phyloP scores from a whole-genome alignment of 176 grass and related monocot species.

The Eremochloa ophiuroides region DNA sequence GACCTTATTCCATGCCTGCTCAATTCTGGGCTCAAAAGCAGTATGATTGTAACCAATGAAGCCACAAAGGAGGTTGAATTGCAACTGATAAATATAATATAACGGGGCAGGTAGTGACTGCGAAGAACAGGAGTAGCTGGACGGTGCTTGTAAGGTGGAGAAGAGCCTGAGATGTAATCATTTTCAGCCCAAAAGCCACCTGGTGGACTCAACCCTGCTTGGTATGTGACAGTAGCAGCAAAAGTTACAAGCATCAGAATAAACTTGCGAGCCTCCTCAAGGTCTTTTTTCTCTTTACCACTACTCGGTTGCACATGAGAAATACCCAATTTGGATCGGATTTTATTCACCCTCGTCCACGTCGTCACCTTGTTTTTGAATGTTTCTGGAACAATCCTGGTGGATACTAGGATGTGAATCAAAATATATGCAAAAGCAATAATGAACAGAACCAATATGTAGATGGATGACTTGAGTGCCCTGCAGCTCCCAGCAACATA shows the following conservation, averaged over 20 bases:
- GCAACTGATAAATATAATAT: conserved; percentile 27
- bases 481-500: conserved; percentile 49
- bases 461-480: conserved; percentile 26
- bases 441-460: conserved; percentile 29
- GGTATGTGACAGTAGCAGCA: conserved; percentile 47
- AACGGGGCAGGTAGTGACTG: neutral
- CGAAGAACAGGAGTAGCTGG: conserved; percentile 46
- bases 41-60: conserved; percentile 46
- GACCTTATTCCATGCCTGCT: conserved; percentile 39
- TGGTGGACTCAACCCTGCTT: conserved; percentile 46
- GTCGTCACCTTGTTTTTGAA: neutral
- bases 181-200: conserved; percentile 58
- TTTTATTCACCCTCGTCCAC: rapidly evolving
- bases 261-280: conserved; percentile 39
- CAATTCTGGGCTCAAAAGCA: conserved; percentile 33
- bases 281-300: neutral
- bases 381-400: neutral
- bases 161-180: neutral
- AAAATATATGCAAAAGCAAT: conserved; percentile 20
- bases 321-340: neutral
- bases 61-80: conserved; percentile 41
- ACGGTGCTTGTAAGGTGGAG: neutral
- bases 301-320: neutral
- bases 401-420: conserved; percentile 33
- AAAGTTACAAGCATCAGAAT: conserved; percentile 46